Percentiles rank a stretch among this genome's conserved stretches.
These are phyloP conservation scores for Petunia hybrid DNA, from an alignment of 305 asterid genomes.

Conservation along the genomic window DNA sequence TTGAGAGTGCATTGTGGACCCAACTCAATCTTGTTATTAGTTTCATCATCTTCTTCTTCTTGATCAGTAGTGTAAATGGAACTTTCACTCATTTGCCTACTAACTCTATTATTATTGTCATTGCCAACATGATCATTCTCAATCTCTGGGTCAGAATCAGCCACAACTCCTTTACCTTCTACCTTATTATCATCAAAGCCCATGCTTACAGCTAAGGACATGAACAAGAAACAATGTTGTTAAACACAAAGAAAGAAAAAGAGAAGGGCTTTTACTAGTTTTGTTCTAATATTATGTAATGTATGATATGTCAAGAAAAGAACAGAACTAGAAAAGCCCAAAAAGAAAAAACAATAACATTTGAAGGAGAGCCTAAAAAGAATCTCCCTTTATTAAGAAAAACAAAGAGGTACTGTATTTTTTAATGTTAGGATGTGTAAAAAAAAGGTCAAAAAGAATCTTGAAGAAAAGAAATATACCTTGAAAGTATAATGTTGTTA, in stretches of 20 bases:
- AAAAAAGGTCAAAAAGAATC: neutral
- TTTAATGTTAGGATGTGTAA: neutral
- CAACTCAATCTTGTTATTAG: slow-evolving; percentile 70
- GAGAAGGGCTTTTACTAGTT: slow-evolving; percentile 13
- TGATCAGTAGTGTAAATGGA: slow-evolving; percentile 81
- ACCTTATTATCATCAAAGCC: slow-evolving; percentile 61
- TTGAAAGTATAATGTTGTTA: neutral
- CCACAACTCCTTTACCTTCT: slow-evolving; percentile 42
- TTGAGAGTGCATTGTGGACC: slow-evolving; percentile 97
- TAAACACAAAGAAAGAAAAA: slow-evolving; percentile 5
- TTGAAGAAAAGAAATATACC: neutral
- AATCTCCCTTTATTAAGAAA: neutral
- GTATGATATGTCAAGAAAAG: slow-evolving; percentile 14
- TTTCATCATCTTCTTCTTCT: slow-evolving; percentile 86
- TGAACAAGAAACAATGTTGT: slow-evolving; percentile 33
- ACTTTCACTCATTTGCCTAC: slow-evolving; percentile 73
- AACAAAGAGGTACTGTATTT: neutral
- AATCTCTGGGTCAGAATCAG: slow-evolving; percentile 56
- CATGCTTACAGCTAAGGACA: slow-evolving; percentile 66
- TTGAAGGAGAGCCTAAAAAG: slow-evolving; percentile 40
- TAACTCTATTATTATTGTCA: slow-evolving; percentile 29
- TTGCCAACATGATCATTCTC: slow-evolving; percentile 53
- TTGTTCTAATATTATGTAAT: neutral
- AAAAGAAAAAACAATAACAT: slow-evolving; percentile 33
- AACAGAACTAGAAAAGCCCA: slow-evolving; percentile 29